These are phyloP conservation scores for Penicillium herquei DNA, from an alignment of 495 filamentous ascomycete genomes.

Conservation along the genomic window DNA sequence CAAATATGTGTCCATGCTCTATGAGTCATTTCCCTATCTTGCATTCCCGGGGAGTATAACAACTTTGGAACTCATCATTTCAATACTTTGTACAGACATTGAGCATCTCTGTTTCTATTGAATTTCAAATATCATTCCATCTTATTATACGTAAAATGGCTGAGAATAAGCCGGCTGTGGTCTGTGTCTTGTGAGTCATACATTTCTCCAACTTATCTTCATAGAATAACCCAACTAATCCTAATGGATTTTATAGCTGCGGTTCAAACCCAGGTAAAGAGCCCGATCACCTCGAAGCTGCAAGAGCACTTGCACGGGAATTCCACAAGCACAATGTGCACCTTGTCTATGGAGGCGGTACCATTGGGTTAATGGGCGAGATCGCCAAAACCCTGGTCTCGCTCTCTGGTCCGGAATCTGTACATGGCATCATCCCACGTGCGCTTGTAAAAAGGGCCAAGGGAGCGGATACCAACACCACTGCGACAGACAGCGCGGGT, in stretches of 20 bases:
- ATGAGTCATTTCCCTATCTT: too few species aligned
- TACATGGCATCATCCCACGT: constrained; percentile 89
- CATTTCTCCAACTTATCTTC: constrained; percentile 2
- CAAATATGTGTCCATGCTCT: too few species aligned
- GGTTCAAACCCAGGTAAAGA: constrained; percentile 70
- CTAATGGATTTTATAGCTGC: constrained; percentile 49
- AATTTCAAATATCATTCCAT: not conserved
- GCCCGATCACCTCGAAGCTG: constrained; percentile 68
- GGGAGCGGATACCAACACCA: constrained; percentile 46
- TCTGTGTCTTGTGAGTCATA: constrained; percentile 74
- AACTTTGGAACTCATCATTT: too few species aligned
- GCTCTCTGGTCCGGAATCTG: constrained; percentile 74
- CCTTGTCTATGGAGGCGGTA: constrained; percentile 93
- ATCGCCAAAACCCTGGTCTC: constrained; percentile 79
- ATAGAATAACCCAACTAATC: not conserved
- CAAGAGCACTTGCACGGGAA: constrained; percentile 68
- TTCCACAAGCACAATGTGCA: constrained; percentile 72
- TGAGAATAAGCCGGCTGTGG: constrained; percentile 53
- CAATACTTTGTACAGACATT: too few species aligned
- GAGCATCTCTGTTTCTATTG: too few species aligned
- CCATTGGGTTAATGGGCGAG: constrained; percentile 92
- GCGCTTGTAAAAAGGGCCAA: constrained; percentile 70
- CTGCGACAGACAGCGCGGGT: constrained; percentile 18
- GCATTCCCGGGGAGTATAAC: too few species aligned
- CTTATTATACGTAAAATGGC: constrained; percentile 28